Conservation (phyloP, 345 rosid species). For the Camelina laxa region DNA sequence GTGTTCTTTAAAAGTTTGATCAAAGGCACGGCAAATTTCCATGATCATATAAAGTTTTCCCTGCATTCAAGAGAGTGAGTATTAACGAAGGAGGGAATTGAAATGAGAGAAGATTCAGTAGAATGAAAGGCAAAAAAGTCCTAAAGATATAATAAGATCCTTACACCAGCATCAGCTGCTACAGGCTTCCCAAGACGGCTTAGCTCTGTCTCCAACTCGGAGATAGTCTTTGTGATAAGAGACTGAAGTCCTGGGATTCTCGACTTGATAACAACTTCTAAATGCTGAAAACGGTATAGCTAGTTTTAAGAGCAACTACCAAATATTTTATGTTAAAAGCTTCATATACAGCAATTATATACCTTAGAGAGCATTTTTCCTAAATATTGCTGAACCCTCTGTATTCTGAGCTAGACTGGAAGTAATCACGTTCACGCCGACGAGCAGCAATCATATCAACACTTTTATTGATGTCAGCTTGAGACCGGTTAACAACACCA, state of each 20-base stretch:
- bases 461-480: slow-evolving; percentile 94
- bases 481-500: slow-evolving; percentile 99
- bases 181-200: slow-evolving; percentile 92
- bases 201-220: slow-evolving; percentile 82
- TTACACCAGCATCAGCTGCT: slow-evolving; percentile 93
- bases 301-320: slow-evolving; percentile 18
- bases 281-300: slow-evolving; percentile 67
- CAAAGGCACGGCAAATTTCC: slow-evolving; percentile 95
- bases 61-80: slow-evolving; percentile 49
- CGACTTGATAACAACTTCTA: slow-evolving; percentile 95
- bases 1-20: slow-evolving; percentile 92
- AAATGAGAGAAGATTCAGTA: slow-evolving; percentile 22
- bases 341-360: slow-evolving; percentile 16
- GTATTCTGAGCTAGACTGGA: slow-evolving; percentile 65
- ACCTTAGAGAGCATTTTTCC: slow-evolving; percentile 98
- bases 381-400: slow-evolving; percentile 90
- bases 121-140: slow-evolving; percentile 20
- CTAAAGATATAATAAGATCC: slow-evolving; percentile 34
- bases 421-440: slow-evolving; percentile 84
- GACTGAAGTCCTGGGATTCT: slow-evolving; percentile 93
- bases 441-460: slow-evolving; percentile 99
- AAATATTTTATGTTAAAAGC: slow-evolving; percentile 1
- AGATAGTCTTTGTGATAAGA: slow-evolving; percentile 80
- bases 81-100: neutral
- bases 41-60: slow-evolving; percentile 90